A percentile compares a stretch with the other conserved stretches of the same genome.
phyloP scores from a whole-genome alignment of 805 yeast species.

The Yarrowia sp. region DNA sequence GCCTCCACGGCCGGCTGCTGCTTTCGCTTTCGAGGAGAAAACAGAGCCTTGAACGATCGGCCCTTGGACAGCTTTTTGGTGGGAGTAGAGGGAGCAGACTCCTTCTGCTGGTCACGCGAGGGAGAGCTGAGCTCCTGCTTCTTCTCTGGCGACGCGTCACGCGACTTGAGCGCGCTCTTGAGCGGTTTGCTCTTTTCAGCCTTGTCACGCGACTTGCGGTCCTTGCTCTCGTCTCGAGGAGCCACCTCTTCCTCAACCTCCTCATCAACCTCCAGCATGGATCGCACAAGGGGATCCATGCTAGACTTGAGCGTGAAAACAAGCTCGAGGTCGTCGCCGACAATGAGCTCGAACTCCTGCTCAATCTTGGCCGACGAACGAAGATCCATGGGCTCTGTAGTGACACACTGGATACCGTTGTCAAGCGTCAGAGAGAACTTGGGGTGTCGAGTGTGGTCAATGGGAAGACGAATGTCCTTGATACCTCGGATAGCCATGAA shows the following conservation, averaged over 20 bases:
- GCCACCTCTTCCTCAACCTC: neutral
- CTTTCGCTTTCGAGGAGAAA: slow-evolving; percentile 12
- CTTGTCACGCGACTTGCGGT: neutral
- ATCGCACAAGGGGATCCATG: slow-evolving; percentile 25
- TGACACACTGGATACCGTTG: slow-evolving; percentile 74
- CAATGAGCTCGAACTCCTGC: slow-evolving; percentile 77
- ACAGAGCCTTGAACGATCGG: slow-evolving; percentile 20
- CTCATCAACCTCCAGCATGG: neutral
- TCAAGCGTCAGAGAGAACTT: slow-evolving; percentile 54
- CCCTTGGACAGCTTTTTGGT: slow-evolving; percentile 12
- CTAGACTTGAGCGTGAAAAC: slow-evolving; percentile 67
- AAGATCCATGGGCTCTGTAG: slow-evolving; percentile 50
- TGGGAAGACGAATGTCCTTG: slow-evolving; percentile 44
- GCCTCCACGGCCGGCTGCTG: neutral
- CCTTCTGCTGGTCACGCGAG: neutral
- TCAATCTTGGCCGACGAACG: slow-evolving; percentile 42
- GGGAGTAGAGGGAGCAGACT: neutral
- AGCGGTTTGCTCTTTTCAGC: neutral
- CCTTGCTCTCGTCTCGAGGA: neutral
- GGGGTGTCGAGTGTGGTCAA: slow-evolving; percentile 43
- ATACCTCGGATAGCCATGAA: slow-evolving; percentile 31
- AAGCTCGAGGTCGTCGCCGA: slow-evolving; percentile 58
- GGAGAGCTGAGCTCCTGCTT: neutral
- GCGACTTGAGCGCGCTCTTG: neutral
- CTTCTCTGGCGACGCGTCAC: neutral